Evolutionary conservation across 176 grass and related monocot genomes (phyloP).

Genomic region (Luzula sylvatica): DNA sequence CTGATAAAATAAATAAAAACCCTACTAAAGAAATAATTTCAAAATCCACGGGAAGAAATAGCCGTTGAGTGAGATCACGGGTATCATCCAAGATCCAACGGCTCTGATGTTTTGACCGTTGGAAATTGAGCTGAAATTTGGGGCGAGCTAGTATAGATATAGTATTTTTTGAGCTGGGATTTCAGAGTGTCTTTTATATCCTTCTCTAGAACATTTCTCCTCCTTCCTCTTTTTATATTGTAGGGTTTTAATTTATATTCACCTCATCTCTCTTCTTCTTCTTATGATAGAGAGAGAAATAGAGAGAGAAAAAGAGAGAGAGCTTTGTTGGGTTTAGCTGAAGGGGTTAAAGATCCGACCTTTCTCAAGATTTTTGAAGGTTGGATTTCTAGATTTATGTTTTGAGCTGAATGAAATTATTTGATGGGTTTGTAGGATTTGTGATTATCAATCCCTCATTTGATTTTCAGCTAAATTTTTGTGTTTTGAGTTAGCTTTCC

Average conservation of each 20-base stretch:
- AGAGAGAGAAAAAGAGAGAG: neutral
- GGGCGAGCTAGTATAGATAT: constrained; percentile 1
- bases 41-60: constrained; percentile 41
- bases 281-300: constrained; percentile 3
- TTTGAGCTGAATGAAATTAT: neutral
- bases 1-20: neutral
- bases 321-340: neutral
- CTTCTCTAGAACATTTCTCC: neutral
- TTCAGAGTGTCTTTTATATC: constrained; percentile 24
- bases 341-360: too few species aligned
- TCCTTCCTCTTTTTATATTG: constrained; percentile 5
- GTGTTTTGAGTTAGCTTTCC: neutral
- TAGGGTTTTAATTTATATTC: neutral
- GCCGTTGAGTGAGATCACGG: constrained; percentile 37
- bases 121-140: constrained; percentile 17
- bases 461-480: too few species aligned
- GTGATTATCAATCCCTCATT: too few species aligned
- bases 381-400: neutral
- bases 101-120: constrained; percentile 32
- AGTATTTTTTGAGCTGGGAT: too few species aligned
- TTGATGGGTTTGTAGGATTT: too few species aligned
- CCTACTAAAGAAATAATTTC: constrained; percentile 14
- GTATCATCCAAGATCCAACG: constrained; percentile 31
- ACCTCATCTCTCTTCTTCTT: neutral
- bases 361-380: too few species aligned